Evolutionary conservation across 805 yeast genomes (phyloP).

Genomic region (Saccharomyces cerevisiae): DNA sequence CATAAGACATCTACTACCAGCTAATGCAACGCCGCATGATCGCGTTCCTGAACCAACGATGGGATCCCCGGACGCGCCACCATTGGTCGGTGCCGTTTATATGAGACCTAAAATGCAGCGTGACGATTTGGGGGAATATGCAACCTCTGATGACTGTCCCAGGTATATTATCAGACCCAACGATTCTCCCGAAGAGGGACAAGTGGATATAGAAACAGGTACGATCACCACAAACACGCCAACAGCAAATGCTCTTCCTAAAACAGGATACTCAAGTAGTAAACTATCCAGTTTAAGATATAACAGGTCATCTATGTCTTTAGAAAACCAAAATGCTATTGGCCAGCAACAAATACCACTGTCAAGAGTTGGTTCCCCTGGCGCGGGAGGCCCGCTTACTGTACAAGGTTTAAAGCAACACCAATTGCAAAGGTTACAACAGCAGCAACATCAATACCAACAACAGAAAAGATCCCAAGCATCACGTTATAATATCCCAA

Average conservation of each 20-base stretch:
- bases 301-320: constrained; percentile 4
- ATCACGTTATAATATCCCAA: constrained; percentile 16
- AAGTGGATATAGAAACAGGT: constrained; percentile 27
- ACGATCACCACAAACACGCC: constrained; percentile 18
- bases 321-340: neutral
- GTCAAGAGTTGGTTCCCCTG: constrained; percentile 3
- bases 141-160: constrained; percentile 41
- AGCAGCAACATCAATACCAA: constrained; percentile 17
- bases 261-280: constrained; percentile 15
- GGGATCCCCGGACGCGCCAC: constrained; percentile 84
- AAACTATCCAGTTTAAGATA: constrained; percentile 13
- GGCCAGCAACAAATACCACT: constrained; percentile 1
- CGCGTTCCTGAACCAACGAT: constrained; percentile 75
- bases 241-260: constrained; percentile 16
- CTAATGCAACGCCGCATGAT: constrained; percentile 63
- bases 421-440: constrained; percentile 17
- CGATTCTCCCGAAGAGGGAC: constrained; percentile 32
- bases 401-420: constrained; percentile 20
- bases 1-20: constrained; percentile 64
- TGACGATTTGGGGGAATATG: constrained; percentile 77
- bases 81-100: constrained; percentile 88
- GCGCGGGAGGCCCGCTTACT: constrained; percentile 8
- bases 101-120: constrained; percentile 62
- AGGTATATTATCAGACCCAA: constrained; percentile 38
- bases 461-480: constrained; percentile 11